These are phyloP conservation scores for Diddensiella caesifluorescens DNA, from an alignment of 805 yeast species.

Conservation along the genomic window DNA sequence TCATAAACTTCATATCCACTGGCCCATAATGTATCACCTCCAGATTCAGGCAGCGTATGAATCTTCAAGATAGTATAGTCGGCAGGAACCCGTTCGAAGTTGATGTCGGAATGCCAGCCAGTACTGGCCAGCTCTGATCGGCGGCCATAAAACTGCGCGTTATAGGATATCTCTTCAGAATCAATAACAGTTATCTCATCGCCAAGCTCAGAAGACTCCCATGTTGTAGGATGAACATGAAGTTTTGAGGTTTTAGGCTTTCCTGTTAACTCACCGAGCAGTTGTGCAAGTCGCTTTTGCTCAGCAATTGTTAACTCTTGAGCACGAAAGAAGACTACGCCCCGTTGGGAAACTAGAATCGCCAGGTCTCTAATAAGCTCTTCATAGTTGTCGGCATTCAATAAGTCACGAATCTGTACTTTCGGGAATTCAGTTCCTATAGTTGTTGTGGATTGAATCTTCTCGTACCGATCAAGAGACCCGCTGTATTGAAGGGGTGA, in stretches of 20 bases:
- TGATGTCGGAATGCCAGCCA: conserved; percentile 70
- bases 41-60: conserved; percentile 49
- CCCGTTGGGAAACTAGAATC: conserved; percentile 41
- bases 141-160: conserved; percentile 7
- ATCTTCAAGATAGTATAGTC: conserved; percentile 63
- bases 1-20: conserved; percentile 52
- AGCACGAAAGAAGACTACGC: conserved; percentile 47
- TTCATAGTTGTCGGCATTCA: conserved; percentile 3
- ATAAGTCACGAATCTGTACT: conserved; percentile 3
- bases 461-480: conserved; percentile 12
- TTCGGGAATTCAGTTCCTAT: conserved; percentile 14
- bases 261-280: conserved; percentile 26
- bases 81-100: conserved; percentile 72
- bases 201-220: conserved; percentile 16
- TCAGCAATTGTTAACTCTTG: conserved; percentile 35
- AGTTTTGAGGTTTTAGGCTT: conserved; percentile 27
- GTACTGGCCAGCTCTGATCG: conserved; percentile 22
- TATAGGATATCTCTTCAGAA: neutral
- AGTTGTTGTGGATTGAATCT: conserved; percentile 13
- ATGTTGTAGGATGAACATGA: conserved; percentile 30
- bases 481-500: conserved; percentile 12
- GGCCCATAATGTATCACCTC: conserved; percentile 56
- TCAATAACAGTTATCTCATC: conserved; percentile 12
- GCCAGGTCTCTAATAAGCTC: conserved; percentile 37
- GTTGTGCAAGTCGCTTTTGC: conserved; percentile 27